Percentiles rank a stretch among this genome's conserved stretches.
Evolutionary conservation across 495 filamentous ascomycete genomes (phyloP).

Genomic region (Peziza echinospora): DNA sequence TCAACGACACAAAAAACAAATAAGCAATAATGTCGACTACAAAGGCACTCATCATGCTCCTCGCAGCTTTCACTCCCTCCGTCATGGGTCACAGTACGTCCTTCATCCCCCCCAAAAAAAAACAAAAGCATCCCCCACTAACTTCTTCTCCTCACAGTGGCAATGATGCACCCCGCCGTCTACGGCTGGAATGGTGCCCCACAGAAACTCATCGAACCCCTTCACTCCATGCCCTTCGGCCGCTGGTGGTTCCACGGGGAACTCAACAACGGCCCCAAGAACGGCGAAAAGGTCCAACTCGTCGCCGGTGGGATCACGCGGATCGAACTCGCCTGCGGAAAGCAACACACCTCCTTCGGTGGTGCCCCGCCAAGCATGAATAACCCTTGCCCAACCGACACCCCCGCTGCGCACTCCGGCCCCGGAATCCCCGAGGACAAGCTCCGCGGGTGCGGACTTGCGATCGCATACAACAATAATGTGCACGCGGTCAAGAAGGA

Average conservation of each 20-base stretch:
- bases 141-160: background rate
- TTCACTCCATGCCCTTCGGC: constrained; percentile 3
- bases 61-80: background rate
- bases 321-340: constrained; percentile 33
- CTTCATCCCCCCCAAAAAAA: background rate
- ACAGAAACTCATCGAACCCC: constrained; percentile 9
- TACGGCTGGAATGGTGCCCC: constrained; percentile 14
- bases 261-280: constrained; percentile 9
- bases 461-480: constrained; percentile 31
- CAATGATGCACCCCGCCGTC: constrained; percentile 7
- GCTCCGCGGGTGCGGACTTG: constrained; percentile 29
- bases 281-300: constrained; percentile 26
- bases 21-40: too few relatives aligned
- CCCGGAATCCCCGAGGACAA: constrained; percentile 22
- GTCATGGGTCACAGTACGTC: background rate
- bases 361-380: constrained; percentile 26
- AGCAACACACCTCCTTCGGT: constrained; percentile 26
- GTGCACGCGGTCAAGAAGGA: constrained; percentile 28
- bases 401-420: constrained; percentile 25
- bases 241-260: constrained; percentile 16
- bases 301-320: constrained; percentile 32
- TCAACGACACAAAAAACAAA: too few relatives aligned
- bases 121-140: too few relatives aligned
- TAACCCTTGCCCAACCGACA: constrained; percentile 23
- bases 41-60: too few relatives aligned